These are phyloP conservation scores for Brassica incana DNA, from an alignment of 345 rosid species.

Conservation along the genomic window DNA sequence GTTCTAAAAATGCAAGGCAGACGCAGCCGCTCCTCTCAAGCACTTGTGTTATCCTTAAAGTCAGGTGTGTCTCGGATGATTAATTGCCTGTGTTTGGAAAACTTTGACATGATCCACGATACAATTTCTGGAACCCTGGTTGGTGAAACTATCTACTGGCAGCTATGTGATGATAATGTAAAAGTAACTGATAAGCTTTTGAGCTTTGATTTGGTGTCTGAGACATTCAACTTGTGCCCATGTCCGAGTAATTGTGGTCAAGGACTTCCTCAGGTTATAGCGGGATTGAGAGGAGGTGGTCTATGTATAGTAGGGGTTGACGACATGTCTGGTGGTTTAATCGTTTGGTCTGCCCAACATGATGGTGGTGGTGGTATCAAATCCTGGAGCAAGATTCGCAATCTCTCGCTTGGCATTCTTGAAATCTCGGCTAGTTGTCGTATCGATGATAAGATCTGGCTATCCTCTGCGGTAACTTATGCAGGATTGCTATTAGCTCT, in stretches of 20 bases:
- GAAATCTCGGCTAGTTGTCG: neutral
- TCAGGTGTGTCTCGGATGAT: neutral
- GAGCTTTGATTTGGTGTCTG: neutral
- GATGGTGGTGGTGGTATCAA: neutral
- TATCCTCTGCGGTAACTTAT: neutral
- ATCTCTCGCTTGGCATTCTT: neutral
- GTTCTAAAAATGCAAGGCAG: neutral
- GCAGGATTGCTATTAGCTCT: neutral
- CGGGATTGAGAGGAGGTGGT: neutral
- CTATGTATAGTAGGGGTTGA: neutral
- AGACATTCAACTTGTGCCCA: neutral
- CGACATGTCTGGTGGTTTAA: neutral
- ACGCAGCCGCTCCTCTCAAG: neutral
- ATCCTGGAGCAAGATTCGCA: neutral
- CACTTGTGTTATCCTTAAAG: neutral
- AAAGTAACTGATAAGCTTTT: neutral
- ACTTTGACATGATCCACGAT: neutral
- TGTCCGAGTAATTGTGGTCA: neutral
- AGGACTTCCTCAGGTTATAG: neutral
- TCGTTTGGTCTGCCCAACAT: neutral
- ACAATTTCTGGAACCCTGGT: neutral
- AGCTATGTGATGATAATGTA: neutral
- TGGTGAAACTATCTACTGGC: neutral
- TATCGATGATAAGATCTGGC: neutral
- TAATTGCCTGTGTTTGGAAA: neutral